Base-by-base conservation (phyloP, 176 grass and related monocot genomes). In the Rhynchospora pubera region DNA sequence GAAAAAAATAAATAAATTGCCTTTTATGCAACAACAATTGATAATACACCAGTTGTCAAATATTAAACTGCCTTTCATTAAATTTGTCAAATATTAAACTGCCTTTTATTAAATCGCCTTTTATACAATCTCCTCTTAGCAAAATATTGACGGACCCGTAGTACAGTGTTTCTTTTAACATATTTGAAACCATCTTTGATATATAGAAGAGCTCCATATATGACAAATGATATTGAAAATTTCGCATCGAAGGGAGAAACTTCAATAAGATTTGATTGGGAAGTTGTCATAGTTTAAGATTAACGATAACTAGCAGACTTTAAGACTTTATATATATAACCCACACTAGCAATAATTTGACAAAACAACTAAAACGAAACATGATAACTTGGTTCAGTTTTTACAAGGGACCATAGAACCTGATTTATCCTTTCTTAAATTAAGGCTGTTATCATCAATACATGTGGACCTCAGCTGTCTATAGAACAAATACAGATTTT, bases 181-280 rank as follows among this genome's bases (percentile, higher is more conserved):
- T 74, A 57, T 32, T 80, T 39, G 46, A 94, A 98, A 79, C 94
- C 92, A 89, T 98, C 90, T 79, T 79, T 81, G 55, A 98, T 98
- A 74, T 94, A 98, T 53, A 98, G 66, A 56, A 98, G 95, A 32
- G 96, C 96, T 89, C 96, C 96, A 19, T 92, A 98, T 81, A 98
- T 94, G 75, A 98, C 96, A 82, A 92, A 92, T 98, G 75, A 15
- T 23, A 45, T 69, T 57, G 14, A 70, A 72, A 69, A 47, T n/a
- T 26, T 80, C 39, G 22, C 61, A 56, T 26, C 34, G 23, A 30
- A 58, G 24, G 79, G 32, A 79, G 19, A 48, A 58, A 44, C 11
- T 75, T 57, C 24, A 43, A 83, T 65, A 46, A 57, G 21, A 58
- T 58, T 11, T 70, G 7, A 83, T 63, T 3, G 65, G 43, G 7